These are phyloP conservation scores for Nepenthes gracilis DNA, from an alignment of 148 eudicot genomes.

Conservation along the genomic window DNA sequence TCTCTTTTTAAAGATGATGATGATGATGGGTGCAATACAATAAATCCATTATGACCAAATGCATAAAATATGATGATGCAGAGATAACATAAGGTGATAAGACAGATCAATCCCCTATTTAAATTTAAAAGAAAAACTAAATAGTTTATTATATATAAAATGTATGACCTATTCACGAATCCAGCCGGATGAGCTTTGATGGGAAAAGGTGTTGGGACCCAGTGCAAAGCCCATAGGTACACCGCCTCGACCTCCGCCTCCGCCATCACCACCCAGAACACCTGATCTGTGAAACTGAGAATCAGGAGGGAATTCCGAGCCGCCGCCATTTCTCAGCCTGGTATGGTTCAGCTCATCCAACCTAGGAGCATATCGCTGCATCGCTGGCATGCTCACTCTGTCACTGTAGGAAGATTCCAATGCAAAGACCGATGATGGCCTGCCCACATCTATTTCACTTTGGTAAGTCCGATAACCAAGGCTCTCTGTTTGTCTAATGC, in stretches of 20 bases:
- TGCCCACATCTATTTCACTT: slow-evolving; percentile 4
- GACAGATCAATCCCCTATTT: too few relatives aligned
- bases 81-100: too few relatives aligned
- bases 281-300: slow-evolving; percentile 4
- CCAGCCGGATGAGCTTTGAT: neutral
- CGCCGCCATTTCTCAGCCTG: slow-evolving; percentile 8
- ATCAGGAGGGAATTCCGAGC: too few relatives aligned
- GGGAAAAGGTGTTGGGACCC: slow-evolving; percentile 2
- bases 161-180: neutral
- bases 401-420: slow-evolving; percentile 2
- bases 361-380: slow-evolving; percentile 27
- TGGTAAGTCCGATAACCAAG: slow-evolving; percentile 13
- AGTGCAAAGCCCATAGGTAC: slow-evolving; percentile 19
- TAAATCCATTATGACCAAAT: too few relatives aligned
- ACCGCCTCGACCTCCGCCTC: slow-evolving; percentile 8
- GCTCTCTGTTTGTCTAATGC: slow-evolving; percentile 4
- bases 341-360: slow-evolving; percentile 25
- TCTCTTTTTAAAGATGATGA: too few relatives aligned
- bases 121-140: too few relatives aligned
- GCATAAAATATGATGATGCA: too few relatives aligned
- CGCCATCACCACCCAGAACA: slow-evolving; percentile 10
- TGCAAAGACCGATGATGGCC: neutral
- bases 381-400: slow-evolving; percentile 20
- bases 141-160: too few relatives aligned
- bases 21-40: too few relatives aligned